Evolutionary conservation across 768 basidiomycete genomes (phyloP).

Genomic region (Kwoniella sp.): DNA sequence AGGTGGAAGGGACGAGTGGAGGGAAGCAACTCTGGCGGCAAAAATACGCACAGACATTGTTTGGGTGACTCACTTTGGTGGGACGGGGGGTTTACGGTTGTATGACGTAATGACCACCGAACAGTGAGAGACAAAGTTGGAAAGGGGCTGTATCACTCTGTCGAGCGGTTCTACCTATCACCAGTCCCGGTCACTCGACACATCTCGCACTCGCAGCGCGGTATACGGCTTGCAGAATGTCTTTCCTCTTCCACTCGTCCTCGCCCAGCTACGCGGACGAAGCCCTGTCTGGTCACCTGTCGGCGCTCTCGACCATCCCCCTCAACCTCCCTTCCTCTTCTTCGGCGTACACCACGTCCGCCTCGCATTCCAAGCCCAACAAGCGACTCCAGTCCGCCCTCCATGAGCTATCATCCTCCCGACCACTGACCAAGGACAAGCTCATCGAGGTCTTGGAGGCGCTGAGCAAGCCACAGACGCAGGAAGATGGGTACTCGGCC

Average conservation of each 20-base stretch:
- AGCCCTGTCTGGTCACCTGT: slow-evolving; percentile 28
- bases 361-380: slow-evolving; percentile 11
- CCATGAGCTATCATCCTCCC: slow-evolving; percentile 31
- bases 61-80: too few relatives aligned
- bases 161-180: too few relatives aligned
- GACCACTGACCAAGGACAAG: slow-evolving; percentile 24
- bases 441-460: slow-evolving; percentile 30
- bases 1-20: too few relatives aligned
- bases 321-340: slow-evolving; percentile 13
- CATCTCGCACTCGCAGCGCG: too few relatives aligned
- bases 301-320: slow-evolving; percentile 38
- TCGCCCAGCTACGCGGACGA: slow-evolving; percentile 34
- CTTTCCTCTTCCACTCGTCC: slow-evolving; percentile 18
- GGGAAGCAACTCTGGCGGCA: too few relatives aligned
- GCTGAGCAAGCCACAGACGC: slow-evolving; percentile 1
- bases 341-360: not conserved
- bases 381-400: slow-evolving; percentile 29
- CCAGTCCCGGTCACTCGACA: too few relatives aligned
- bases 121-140: too few relatives aligned
- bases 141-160: too few relatives aligned
- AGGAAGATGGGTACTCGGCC: not conserved
- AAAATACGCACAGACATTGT: too few relatives aligned
- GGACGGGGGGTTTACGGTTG: too few relatives aligned
- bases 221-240: slow-evolving; percentile 17
- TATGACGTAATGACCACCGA: too few relatives aligned